Conservation (phyloP, 345 rosid species). For the Pugionium dolabratum region DNA sequence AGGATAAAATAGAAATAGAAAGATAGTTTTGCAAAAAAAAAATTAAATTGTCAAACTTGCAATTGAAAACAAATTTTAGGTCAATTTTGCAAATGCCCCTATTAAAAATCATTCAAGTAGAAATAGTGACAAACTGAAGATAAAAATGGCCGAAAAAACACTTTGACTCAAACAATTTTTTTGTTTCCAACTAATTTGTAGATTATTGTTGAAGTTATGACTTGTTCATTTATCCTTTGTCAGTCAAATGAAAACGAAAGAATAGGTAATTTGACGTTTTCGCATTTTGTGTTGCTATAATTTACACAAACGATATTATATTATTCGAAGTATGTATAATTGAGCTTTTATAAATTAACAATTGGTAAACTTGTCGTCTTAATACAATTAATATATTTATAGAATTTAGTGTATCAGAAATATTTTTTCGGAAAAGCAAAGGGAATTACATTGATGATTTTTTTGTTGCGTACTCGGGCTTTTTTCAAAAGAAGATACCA, state of each 20-base stretch:
- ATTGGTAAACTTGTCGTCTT: too few relatives aligned
- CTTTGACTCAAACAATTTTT: not conserved
- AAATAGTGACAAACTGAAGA: conserved; percentile 1
- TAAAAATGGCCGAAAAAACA: not conserved
- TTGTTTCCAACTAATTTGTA: not conserved
- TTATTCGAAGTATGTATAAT: too few relatives aligned
- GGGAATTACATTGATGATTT: not conserved
- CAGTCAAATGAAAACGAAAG: not conserved
- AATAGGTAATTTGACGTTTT: conserved; percentile 3
- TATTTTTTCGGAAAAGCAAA: not conserved
- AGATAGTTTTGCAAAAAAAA: too few relatives aligned
- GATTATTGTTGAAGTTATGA: not conserved
- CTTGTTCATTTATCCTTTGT: not conserved
- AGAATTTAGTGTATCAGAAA: too few relatives aligned
- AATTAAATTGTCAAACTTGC: too few relatives aligned
- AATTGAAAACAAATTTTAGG: too few relatives aligned
- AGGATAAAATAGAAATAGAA: too few relatives aligned
- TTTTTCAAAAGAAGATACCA: not conserved
- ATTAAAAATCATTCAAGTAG: not conserved
- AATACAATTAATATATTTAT: too few relatives aligned
- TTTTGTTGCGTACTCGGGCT: not conserved
- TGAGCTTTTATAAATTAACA: too few relatives aligned
- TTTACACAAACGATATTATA: not conserved
- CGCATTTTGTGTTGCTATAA: not conserved
- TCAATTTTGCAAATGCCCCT: too few relatives aligned